Base-by-base conservation (phyloP, 2,329 filamentous ascomycete species). In the Dothistroma septosporum region DNA sequence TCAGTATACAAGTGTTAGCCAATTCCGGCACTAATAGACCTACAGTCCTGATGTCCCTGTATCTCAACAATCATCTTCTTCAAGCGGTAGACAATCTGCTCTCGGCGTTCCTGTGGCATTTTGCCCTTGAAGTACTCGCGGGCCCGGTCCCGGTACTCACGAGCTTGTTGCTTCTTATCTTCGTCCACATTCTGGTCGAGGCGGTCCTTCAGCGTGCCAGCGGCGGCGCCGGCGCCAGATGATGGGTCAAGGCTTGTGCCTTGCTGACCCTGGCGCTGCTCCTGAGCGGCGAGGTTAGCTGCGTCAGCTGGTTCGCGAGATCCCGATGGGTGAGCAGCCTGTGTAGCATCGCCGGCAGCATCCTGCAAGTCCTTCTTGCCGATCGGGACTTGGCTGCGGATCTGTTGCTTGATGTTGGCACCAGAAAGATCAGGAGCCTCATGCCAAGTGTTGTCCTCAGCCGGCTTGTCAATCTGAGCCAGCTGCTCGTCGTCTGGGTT, bases 31-130 rank as follows among this genome's bases (percentile, higher is more conserved):
- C 16, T 37, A 24, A 19, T 32, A 28, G n/a, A 77, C 82, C 75
- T 76, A 86, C 84, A 99, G 71, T 99, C 93, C 61, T 90, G 85
- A 73, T 97, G 94, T 59, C 93, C 90, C 78, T 99, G 94, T 70
- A 96, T 92, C 77, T 99, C 94, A 50, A 97, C 87, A 44, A 99
- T 80, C 89, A 97, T 96, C 85, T 97, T 97, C 86, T 93, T 99
- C 67, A 99, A 78, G 41, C 94, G 90, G 84, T 87, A 96, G 70
- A 97, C 87, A 59, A 87, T 88, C 80, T 96, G 92, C 8, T 97
- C 92, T 62, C 92, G 91, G 62, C 94, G 91, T 76, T 97, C 92
- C 76, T 93, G 80, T 0, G 94, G 92, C 77, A 99, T 83, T 82
- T 97, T 99, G 71, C 87, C 84, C 68, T 85, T 83, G 58, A 97